Evolutionary conservation across 2,329 filamentous ascomycete genomes (phyloP).

Genomic region (Epichloe elymi): DNA sequence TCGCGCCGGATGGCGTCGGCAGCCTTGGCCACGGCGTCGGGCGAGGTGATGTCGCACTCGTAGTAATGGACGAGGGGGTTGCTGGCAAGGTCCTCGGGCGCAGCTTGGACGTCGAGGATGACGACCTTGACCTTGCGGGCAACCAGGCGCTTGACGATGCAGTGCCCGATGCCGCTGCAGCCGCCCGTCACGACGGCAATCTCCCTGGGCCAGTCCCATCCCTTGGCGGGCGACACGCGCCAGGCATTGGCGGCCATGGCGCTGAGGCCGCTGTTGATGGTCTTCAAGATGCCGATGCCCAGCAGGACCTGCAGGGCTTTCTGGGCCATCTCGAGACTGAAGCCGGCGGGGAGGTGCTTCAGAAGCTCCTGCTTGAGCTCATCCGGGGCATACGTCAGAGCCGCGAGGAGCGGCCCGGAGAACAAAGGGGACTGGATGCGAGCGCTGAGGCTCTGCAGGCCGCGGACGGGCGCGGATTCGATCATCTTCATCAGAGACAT

Average conservation of each 20-base stretch:
- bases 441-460: conserved; percentile 1
- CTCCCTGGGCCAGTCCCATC: conserved; percentile 26
- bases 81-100: conserved; percentile 13
- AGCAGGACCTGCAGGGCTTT: conserved; percentile 10
- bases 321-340: conserved; percentile 3
- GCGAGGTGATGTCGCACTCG: conserved; percentile 26
- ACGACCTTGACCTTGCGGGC: conserved; percentile 45
- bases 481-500: conserved; percentile 6
- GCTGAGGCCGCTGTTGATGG: conserved; percentile 14
- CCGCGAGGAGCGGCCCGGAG: conserved; percentile 9
- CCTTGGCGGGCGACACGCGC: conserved; percentile 10
- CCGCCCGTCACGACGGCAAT: conserved; percentile 32
- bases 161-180: conserved; percentile 27
- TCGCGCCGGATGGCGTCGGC: conserved; percentile 24
- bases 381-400: conserved; percentile 6
- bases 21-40: conserved; percentile 29
- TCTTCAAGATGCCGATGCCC: conserved; percentile 12
- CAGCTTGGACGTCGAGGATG: conserved; percentile 47
- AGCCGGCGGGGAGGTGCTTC: conserved; percentile 1
- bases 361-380: conserved; percentile 1
- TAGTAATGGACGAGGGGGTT: conserved; percentile 17
- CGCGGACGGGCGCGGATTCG: conserved; percentile 8
- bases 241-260: conserved; percentile 18
- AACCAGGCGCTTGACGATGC: conserved; percentile 20
- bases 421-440: conserved; percentile 7